A percentile compares a stretch with the other conserved stretches of the same genome.
These are phyloP conservation scores for Rhodotorula sp. DNA, from an alignment of 1,284 basidiomycete species.

Conservation along the genomic window DNA sequence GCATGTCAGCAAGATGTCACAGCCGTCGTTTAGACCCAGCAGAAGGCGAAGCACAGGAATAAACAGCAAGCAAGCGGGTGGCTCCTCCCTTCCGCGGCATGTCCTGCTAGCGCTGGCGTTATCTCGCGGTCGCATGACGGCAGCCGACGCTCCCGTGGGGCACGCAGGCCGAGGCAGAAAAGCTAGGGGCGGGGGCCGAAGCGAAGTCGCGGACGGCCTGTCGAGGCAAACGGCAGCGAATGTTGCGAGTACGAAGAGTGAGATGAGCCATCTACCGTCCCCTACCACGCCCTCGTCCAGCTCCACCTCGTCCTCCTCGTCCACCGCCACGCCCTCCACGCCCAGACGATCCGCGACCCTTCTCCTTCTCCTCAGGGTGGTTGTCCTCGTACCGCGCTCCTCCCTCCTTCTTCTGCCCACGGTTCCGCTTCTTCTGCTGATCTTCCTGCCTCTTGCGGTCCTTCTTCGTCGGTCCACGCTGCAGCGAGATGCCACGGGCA, in stretches of 20 bases:
- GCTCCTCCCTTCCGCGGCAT: neutral
- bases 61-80: neutral
- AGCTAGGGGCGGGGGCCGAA: too few relatives aligned
- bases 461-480: constrained; percentile 28
- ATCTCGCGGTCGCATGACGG: too few relatives aligned
- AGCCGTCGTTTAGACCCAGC: neutral
- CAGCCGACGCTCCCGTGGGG: too few relatives aligned
- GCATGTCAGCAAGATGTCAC: neutral
- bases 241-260: neutral
- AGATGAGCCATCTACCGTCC: neutral
- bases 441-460: constrained; percentile 28
- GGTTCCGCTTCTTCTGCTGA: constrained; percentile 14
- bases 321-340: neutral
- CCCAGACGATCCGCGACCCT: neutral
- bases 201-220: too few relatives aligned
- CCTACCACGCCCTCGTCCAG: neutral
- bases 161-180: too few relatives aligned
- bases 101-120: neutral
- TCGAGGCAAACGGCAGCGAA: neutral
- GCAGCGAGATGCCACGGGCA: constrained; percentile 18
- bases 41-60: neutral
- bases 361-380: neutral
- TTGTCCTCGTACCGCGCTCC: constrained; percentile 14
- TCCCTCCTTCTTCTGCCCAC: constrained; percentile 20
- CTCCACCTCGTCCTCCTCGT: neutral